A percentile compares a stretch with the other conserved stretches of the same genome.
Evolutionary conservation across 2,329 filamentous ascomycete species (phyloP).

Genomic region (Akanthomyces dipterigenus): DNA sequence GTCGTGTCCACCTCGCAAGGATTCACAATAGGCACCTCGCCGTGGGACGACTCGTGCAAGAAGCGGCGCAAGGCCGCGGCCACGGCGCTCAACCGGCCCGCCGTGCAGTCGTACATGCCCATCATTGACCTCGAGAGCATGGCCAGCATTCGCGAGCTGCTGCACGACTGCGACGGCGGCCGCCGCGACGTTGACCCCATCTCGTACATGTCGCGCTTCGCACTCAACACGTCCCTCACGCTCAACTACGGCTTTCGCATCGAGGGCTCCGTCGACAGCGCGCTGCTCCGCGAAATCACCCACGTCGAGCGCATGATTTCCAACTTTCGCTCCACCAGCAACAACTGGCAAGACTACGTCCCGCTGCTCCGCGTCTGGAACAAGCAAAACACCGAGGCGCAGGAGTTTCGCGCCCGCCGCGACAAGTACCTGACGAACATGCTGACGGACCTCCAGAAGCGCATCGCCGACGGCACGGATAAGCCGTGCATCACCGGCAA

Average conservation of each 20-base stretch:
- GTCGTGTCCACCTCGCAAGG: constrained; percentile 71
- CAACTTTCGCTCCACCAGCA: constrained; percentile 70
- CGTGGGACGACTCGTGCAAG: constrained; percentile 79
- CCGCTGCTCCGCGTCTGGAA: constrained; percentile 62
- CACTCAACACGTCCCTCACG: constrained; percentile 69
- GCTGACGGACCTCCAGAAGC: constrained; percentile 47
- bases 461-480: constrained; percentile 33
- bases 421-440: constrained; percentile 63
- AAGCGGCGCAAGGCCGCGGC: constrained; percentile 69
- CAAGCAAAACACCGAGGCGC: constrained; percentile 54
- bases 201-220: constrained; percentile 67
- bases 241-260: constrained; percentile 77
- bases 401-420: constrained; percentile 59
- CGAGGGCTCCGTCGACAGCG: constrained; percentile 59
- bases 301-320: constrained; percentile 69
- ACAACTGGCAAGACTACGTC: constrained; percentile 84
- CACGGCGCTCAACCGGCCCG: constrained; percentile 69
- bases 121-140: constrained; percentile 73
- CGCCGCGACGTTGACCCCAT: constrained; percentile 61
- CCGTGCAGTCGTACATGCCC: constrained; percentile 73
- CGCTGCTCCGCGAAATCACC: constrained; percentile 65
- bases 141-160: constrained; percentile 64
- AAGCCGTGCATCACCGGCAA: constrained; percentile 36
- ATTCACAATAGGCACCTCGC: constrained; percentile 76
- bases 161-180: constrained; percentile 57